Conservation (phyloP, 345 rosid species). For the Cardamine resedifolia region DNA sequence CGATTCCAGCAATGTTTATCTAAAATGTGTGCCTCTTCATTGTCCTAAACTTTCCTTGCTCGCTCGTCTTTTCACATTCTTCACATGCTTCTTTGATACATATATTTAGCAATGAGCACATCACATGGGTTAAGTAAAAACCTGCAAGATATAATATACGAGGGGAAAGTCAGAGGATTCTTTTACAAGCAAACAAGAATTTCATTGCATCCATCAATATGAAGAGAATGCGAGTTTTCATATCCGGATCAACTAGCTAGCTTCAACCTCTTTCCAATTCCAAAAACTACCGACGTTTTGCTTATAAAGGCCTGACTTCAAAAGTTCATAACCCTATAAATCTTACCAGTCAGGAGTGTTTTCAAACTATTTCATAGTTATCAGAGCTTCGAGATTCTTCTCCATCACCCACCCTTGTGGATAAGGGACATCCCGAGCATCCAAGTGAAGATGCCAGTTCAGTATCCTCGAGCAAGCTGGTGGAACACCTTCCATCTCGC, state of each 20-base stretch:
- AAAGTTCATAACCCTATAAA: conserved; percentile 9
- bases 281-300: neutral
- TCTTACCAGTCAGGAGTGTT: conserved; percentile 33
- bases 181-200: neutral
- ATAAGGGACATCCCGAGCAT: conserved; percentile 51
- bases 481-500: conserved; percentile 85
- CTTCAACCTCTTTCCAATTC: conserved; percentile 5
- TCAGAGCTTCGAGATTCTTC: conserved; percentile 60
- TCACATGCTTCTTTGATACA: conserved; percentile 13
- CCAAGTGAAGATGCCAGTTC: conserved; percentile 95
- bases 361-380: conserved; percentile 47
- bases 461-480: conserved; percentile 66
- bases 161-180: neutral
- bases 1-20: conserved; percentile 6
- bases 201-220: neutral
- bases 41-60: conserved; percentile 9
- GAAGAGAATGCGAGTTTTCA: neutral
- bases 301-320: neutral
- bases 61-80: neutral
- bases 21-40: conserved; percentile 9
- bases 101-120: conserved; percentile 15
- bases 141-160: conserved; percentile 1
- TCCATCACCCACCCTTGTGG: conserved; percentile 75
- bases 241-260: neutral
- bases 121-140: neutral